Percentiles rank a stretch among this genome's conserved stretches.
These are phyloP conservation scores for Hysterangium stoloniferum DNA, from an alignment of 768 basidiomycete species.

Conservation along the genomic window DNA sequence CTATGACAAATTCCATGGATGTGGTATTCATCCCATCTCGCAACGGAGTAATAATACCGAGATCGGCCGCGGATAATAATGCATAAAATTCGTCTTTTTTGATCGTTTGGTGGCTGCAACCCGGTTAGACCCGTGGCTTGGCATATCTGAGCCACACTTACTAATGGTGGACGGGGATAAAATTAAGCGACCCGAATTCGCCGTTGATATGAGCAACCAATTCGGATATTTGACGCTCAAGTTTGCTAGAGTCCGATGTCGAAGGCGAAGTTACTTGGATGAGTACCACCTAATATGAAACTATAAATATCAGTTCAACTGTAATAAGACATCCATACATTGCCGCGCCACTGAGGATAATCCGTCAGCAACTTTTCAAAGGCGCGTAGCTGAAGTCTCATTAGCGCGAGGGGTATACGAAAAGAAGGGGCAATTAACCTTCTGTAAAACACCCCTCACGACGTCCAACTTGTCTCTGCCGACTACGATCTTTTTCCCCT, in stretches of 20 bases:
- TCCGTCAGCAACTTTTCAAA: constrained; percentile 91
- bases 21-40: constrained; percentile 99
- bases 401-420: background rate
- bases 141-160: constrained; percentile 35
- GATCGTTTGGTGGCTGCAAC: constrained; percentile 81
- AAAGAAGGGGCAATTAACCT: constrained; percentile 38
- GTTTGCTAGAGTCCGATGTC: constrained; percentile 83
- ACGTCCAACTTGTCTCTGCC: constrained; percentile 96
- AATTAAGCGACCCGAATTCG: constrained; percentile 88
- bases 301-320: background rate
- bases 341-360: constrained; percentile 93
- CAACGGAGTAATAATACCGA: constrained; percentile 91
- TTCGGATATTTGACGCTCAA: constrained; percentile 91
- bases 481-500: constrained; percentile 97
- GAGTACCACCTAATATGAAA: constrained; percentile 29
- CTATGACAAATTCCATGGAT: constrained; percentile 95
- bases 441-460: constrained; percentile 97
- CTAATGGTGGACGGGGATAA: constrained; percentile 98
- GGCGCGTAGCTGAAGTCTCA: constrained; percentile 63
- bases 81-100: constrained; percentile 99
- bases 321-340: constrained; percentile 56
- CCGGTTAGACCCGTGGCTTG: background rate
- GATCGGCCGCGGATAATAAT: constrained; percentile 83
- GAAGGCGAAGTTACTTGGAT: constrained; percentile 91
- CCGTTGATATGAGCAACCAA: constrained; percentile 94